Base-by-base conservation (phyloP, 2,329 filamentous ascomycete species). In the Venturia aucupariae region DNA sequence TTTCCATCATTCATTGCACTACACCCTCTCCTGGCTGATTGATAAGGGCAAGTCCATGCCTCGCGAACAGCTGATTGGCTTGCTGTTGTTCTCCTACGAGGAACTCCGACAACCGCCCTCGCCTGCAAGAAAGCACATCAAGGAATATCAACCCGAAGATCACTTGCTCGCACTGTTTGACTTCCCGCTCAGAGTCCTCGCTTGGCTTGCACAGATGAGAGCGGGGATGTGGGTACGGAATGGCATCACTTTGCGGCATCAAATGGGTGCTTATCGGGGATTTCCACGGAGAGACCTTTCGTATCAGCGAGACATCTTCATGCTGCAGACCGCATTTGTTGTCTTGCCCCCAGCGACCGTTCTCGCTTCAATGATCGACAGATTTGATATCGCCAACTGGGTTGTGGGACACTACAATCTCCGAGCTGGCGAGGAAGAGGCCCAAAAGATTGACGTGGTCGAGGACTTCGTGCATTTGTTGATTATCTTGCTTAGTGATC, bases 141-240 rank as follows among this genome's bases (percentile, higher is more conserved):
- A 82, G 27, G 81, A 85, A 19, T 82, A 84, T 67, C 79, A 79
- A 0, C 78, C 88, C 0, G 90, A 96, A 70, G 91, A 96, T 72
- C 87, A 92, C 71, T 80, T 96, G 27, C 86, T 96, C 74, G 88
- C 90, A 1, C 85, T 92, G 62, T 96, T 99, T 71, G 94, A 99
- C 74, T 96, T 90, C 70, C 93, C 95, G 0, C 80, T 99, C 4
- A 85, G 95, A 62, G 92, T 97, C 0, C 97, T 92, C 73, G 92
- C 91, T 24, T 99, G 94, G 94, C 81, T 99, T 39, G 90, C 94
- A 6, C 95, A 99, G 78, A 97, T 99, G 86, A 96, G 96, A 75
- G 92, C 93, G 22, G 90, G 92, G 62, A 96, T 97, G 87, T 99
- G 95, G 94, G 93, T 99, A 67, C 87, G 94, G 64, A 99, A 99